Conservation (phyloP, 805 yeast species). For the Yarrowia keelungensis region DNA sequence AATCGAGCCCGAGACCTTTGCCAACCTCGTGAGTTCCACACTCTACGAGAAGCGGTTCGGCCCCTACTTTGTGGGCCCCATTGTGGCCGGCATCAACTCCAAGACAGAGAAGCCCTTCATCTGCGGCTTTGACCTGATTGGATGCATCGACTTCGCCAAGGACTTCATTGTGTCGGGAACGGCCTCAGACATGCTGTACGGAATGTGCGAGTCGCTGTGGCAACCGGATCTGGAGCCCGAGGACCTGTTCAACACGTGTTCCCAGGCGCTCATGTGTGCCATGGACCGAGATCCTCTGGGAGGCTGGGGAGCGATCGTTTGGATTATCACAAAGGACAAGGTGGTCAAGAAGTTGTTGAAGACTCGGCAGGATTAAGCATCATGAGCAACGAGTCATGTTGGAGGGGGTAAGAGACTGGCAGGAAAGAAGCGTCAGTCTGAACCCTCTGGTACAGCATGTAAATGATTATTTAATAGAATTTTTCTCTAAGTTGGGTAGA, state of each 20-base stretch:
- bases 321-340: conserved; percentile 88
- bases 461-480: conserved; percentile 31
- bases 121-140: conserved; percentile 95
- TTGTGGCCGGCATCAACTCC: conserved; percentile 92
- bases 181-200: conserved; percentile 94
- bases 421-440: no score
- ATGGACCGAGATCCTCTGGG: conserved; percentile 96
- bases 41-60: conserved; percentile 89
- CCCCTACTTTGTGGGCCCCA: conserved; percentile 95
- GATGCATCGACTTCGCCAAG: conserved; percentile 92
- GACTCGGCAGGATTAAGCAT: conserved; percentile 86
- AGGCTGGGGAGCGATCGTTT: conserved; percentile 98
- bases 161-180: conserved; percentile 97
- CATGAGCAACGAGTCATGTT: conserved; percentile 3
- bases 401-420: neutral
- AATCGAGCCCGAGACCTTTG: conserved; percentile 92
- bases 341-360: conserved; percentile 85
- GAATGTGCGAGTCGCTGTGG: conserved; percentile 97
- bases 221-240: conserved; percentile 95
- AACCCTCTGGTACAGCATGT: conserved; percentile 1
- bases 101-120: conserved; percentile 84
- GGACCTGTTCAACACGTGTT: conserved; percentile 91
- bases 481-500: neutral
- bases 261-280: conserved; percentile 92
- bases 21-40: conserved; percentile 88